Base-by-base conservation (phyloP, 495 filamentous ascomycete species). In the Hypoxylon fuscum region DNA sequence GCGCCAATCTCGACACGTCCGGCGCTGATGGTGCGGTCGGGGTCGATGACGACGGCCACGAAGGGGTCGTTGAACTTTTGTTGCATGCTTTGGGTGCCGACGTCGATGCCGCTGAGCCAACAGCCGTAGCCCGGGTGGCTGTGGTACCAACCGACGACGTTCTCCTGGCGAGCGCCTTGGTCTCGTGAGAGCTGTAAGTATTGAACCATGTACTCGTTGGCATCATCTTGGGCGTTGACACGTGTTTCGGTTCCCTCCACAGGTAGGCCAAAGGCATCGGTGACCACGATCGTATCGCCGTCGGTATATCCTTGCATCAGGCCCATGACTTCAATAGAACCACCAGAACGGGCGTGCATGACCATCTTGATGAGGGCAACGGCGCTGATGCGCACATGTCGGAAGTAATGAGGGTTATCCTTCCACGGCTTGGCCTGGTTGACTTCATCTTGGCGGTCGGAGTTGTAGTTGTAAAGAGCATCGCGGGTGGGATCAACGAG, bases 341-440 rank as follows among this genome's bases (percentile, higher is more conserved):
- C 94, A 45, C 96, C 96, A 0, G 90, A 91, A 17, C 96, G 90
- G 1, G 96, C 96, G 73, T 99, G 96, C 92, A 97, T 98, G 55
- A 96, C 92, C 96, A 99, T 99, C 78, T 99, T 99, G 62, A 98
- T 82, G 10, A 99, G 85, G 4, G 96, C 96, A 18, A 96, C 87
- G 34, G 96, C 91, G 35, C 91, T 94, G 74, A 99, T 93, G 64
- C 93, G 92, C 20, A 98, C 90, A 32, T 88, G 81, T 72, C 95
- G 93, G 86, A 97, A 99, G 81, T 97, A 87, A 72, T 92, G 81
- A 0, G 89, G 90, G 72, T 97, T 85, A n/a, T 79, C 82, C 52
- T 75, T 74, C 95, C 96, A 98, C 32, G 96, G 93, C 23, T 84
- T 83, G n/a, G 78, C 78, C 3, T 82, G 76, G 62, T 76, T 75